Base-by-base conservation (phyloP, 441 rosid genomes). In the Croton laevigatus region DNA sequence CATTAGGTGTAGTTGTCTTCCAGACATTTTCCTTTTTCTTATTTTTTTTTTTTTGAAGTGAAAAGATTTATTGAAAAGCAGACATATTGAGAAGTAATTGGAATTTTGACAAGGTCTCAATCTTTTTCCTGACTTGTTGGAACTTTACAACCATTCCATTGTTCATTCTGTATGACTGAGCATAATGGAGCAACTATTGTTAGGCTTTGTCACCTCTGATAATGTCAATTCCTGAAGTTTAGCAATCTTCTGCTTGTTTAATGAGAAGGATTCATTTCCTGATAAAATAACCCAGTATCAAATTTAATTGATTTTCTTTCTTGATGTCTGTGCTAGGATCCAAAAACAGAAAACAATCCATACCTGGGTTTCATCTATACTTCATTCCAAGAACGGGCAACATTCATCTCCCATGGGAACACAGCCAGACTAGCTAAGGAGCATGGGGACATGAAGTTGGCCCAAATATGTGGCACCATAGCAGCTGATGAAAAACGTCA, bases 401-500 rank as follows among this genome's bases (percentile, higher is more conserved):
- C 97, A 40, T 89, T 89, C 69, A 74, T 91, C 77, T 91, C 97
- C 52, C 97, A 91, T 44, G 92, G 97, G 40, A 91, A 91, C 82
- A 91, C 97, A 8, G 94, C 97, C 12, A 86, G 92, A 48, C 94
- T 62, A 22, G 97, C 97, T 23, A 89, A 85, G 83, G 87, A 82
- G 63, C 87, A 81, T 3, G 96, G 97, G 11, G 94, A 89, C 81
- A 0, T 82, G 45, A 91, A 87, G 65, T 40, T 91, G 75, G 96
- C 96, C 17, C 96, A 91, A 71, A 80, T 91, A 63, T 91, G 97
- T 53, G 97, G 96, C 22, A 82, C 74, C 22, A 91, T 91, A 73
- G 97, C 97, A 10, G 73, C 96, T 16, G 96, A 91, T 54, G 97
- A 91, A 81, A 91, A 87, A 84, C 94, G 97, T 59, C 97, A 91